Evolutionary conservation across 2,329 filamentous ascomycete genomes (phyloP).

Genomic region (Setomelanomma holmii): DNA sequence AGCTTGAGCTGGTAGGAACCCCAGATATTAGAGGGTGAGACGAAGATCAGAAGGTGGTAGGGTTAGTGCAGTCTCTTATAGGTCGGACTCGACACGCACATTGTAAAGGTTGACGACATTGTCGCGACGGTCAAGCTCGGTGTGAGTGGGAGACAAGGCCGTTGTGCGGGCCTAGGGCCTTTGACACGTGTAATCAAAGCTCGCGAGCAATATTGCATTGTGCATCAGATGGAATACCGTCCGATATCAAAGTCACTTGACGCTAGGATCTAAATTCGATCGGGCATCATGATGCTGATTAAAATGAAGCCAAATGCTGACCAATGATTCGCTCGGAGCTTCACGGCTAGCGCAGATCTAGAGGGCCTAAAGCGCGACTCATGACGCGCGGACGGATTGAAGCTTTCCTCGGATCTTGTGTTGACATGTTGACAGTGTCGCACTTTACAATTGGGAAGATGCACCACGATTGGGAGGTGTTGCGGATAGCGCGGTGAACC

Average conservation of each 20-base stretch:
- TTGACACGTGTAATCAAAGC: background rate
- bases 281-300: background rate
- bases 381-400: slow-evolving; percentile 3
- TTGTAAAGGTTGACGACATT: background rate
- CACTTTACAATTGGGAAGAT: background rate
- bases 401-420: background rate
- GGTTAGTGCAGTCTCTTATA: background rate
- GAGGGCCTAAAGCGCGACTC: background rate
- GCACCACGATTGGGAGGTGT: background rate
- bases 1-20: background rate
- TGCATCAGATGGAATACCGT: background rate
- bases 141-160: background rate
- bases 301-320: background rate
- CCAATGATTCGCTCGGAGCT: background rate
- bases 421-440: background rate
- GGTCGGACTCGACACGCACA: background rate
- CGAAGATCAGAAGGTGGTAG: background rate
- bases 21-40: background rate
- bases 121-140: no score
- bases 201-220: background rate
- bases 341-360: background rate
- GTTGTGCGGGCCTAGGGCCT: background rate
- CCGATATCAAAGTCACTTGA: background rate
- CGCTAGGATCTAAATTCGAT: background rate
- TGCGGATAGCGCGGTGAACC: background rate